These are phyloP conservation scores for Sporothrix schenckii DNA, from an alignment of 2,329 filamentous ascomycete species.

Conservation along the genomic window DNA sequence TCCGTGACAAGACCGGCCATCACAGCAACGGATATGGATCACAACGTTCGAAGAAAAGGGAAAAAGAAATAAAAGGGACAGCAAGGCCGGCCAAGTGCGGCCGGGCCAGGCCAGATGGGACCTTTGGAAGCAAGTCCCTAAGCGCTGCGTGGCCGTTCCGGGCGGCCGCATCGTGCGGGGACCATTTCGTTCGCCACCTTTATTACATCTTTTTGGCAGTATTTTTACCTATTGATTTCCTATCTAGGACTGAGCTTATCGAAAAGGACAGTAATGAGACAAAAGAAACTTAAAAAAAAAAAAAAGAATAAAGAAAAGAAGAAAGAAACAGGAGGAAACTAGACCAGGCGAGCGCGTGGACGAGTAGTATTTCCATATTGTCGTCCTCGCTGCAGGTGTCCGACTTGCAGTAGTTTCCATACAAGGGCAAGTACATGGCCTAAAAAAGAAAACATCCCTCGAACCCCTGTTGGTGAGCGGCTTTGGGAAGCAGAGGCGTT, in stretches of 20 bases:
- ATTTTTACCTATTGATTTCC: not conserved
- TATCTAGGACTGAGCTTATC: not conserved
- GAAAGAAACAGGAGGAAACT: too few species aligned
- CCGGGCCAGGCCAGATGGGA: not conserved
- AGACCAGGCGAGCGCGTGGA: not conserved
- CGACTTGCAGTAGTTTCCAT: conserved; percentile 14
- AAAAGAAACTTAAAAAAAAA: not conserved
- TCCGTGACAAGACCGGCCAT: conserved; percentile 16
- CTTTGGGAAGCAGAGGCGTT: not conserved
- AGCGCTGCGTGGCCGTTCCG: conserved; percentile 7
- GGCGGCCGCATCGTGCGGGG: not conserved
- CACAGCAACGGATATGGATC: not conserved
- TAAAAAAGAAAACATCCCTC: not conserved
- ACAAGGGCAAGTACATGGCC: not conserved
- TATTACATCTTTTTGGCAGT: not conserved
- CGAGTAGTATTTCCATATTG: not conserved
- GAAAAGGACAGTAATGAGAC: not conserved
- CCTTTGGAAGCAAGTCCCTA: not conserved
- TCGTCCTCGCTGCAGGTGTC: not conserved
- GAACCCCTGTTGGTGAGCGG: not conserved
- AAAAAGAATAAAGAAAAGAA: not conserved
- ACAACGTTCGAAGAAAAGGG: not conserved
- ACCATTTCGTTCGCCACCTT: not conserved
- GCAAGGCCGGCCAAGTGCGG: conserved; percentile 3
- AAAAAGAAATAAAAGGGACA: not conserved